phyloP scores from a whole-genome alignment of 1,139 yeast genomes.

The Taphrina sp. region DNA sequence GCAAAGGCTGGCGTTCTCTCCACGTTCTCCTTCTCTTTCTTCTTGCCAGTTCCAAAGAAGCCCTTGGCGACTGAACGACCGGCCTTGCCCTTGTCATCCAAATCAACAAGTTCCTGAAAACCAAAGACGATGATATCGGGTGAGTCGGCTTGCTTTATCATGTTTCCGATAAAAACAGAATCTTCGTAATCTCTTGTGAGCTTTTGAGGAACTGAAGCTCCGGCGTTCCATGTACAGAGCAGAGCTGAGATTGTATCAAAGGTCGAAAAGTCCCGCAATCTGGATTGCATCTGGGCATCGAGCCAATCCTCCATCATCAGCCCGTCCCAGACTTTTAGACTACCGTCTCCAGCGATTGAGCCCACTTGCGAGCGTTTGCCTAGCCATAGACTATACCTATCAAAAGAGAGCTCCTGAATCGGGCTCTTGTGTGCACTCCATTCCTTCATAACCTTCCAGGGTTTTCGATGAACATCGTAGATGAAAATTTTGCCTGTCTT shows the following conservation, averaged over 20 bases:
- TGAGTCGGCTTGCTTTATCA: slow-evolving; percentile 37
- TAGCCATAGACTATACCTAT: slow-evolving; percentile 38
- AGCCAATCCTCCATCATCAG: slow-evolving; percentile 45
- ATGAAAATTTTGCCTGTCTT: slow-evolving; percentile 47
- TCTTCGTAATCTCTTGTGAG: slow-evolving; percentile 40
- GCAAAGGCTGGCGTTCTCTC: slow-evolving; percentile 11
- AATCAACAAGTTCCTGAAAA: slow-evolving; percentile 86
- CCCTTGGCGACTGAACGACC: slow-evolving; percentile 26
- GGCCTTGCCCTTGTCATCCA: slow-evolving; percentile 69
- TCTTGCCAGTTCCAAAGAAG: slow-evolving; percentile 54
- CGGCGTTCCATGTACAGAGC: slow-evolving; percentile 50
- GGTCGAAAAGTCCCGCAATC: slow-evolving; percentile 42
- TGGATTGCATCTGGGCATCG: slow-evolving; percentile 42
- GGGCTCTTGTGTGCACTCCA: slow-evolving; percentile 48
- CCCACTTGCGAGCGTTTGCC: slow-evolving; percentile 39
- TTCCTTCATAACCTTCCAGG: slow-evolving; percentile 46
- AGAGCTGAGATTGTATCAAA: slow-evolving; percentile 42
- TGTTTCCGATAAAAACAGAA: slow-evolving; percentile 36
- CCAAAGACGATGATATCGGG: slow-evolving; percentile 85
- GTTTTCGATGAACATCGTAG: slow-evolving; percentile 42
- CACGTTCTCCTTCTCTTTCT: slow-evolving; percentile 16
- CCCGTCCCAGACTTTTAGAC: slow-evolving; percentile 46
- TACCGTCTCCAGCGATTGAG: slow-evolving; percentile 39
- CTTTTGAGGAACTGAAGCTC: slow-evolving; percentile 46
- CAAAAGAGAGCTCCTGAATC: slow-evolving; percentile 39